phyloP scores from a whole-genome alignment of 495 filamentous ascomycete genomes.

The Xylaria bambusicola region DNA sequence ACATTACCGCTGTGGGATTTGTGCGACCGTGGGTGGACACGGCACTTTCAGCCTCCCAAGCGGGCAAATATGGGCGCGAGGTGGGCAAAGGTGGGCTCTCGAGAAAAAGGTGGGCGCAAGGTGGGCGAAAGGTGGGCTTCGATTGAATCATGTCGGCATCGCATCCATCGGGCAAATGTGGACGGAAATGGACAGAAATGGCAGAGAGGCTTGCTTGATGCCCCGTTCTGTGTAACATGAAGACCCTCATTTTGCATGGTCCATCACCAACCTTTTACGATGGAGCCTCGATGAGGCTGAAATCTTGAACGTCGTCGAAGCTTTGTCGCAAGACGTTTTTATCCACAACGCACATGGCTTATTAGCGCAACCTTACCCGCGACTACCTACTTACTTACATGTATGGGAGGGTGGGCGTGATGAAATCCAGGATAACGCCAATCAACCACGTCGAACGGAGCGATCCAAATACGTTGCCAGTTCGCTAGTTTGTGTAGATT shows the following conservation, averaged over 20 bases:
- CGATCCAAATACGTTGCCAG: too few relatives aligned
- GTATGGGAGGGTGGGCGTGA: too few relatives aligned
- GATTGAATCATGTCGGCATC: conserved; percentile 25
- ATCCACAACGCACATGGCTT: conserved; percentile 19
- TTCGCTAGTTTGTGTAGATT: too few relatives aligned
- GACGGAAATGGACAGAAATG: conserved; percentile 20
- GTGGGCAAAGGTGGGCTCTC: conserved; percentile 25
- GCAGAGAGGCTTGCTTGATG: conserved; percentile 28
- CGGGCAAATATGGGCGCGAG: conserved; percentile 30
- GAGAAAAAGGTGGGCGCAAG: conserved; percentile 26
- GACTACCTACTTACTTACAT: too few relatives aligned
- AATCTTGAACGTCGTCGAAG: conserved; percentile 22
- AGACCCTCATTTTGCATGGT: conserved; percentile 33
- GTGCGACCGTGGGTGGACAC: conserved; percentile 35
- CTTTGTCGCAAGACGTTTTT: background rate
- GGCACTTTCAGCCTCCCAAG: conserved; percentile 34
- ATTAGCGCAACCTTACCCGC: background rate
- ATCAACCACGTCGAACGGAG: too few relatives aligned
- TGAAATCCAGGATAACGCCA: too few relatives aligned
- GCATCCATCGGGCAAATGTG: conserved; percentile 28
- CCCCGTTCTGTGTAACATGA: conserved; percentile 35
- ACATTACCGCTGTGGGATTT: conserved; percentile 26
- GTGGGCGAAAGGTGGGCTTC: conserved; percentile 20
- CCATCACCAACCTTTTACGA: conserved; percentile 33
- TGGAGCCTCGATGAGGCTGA: conserved; percentile 27